phyloP scores from a whole-genome alignment of 164 flowering plant species.

The Magnolia officinalis region DNA sequence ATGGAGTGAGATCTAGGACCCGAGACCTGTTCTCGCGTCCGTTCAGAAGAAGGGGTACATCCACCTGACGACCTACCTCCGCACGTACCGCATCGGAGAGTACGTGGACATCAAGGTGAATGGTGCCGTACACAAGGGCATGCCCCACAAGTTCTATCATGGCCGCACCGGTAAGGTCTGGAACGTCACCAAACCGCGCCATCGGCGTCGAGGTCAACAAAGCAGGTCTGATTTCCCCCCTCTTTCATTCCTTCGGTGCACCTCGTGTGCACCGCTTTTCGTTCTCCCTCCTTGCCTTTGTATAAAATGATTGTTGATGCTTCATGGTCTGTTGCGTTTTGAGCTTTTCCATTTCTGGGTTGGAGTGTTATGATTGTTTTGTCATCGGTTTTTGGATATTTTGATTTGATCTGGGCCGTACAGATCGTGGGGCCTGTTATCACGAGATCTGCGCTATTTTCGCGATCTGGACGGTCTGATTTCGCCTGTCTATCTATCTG shows the following conservation, averaged over 20 bases:
- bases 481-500: too few species aligned
- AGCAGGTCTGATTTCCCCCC: slow-evolving; percentile 43
- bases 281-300: too few species aligned
- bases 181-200: slow-evolving; percentile 88
- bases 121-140: slow-evolving; percentile 83
- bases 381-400: too few species aligned
- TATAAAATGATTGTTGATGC: too few species aligned
- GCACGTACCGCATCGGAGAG: slow-evolving; percentile 55
- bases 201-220: slow-evolving; percentile 79
- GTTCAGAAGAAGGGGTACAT: slow-evolving; percentile 84
- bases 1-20: slow-evolving; percentile 61
- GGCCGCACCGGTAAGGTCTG: slow-evolving; percentile 82
- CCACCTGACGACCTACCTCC: slow-evolving; percentile 53
- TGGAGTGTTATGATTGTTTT: too few species aligned
- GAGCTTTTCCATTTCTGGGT: too few species aligned
- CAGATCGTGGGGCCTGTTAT: too few species aligned
- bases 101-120: slow-evolving; percentile 79
- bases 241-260: not conserved
- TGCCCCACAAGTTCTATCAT: slow-evolving; percentile 93
- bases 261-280: too few species aligned
- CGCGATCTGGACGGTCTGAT: too few species aligned
- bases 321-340: too few species aligned
- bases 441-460: too few species aligned
- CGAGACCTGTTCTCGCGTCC: slow-evolving; percentile 61
- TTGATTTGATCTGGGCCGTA: too few species aligned